Base-by-base conservation (phyloP, 306 rosid genomes). In the Lathyrus sativus region DNA sequence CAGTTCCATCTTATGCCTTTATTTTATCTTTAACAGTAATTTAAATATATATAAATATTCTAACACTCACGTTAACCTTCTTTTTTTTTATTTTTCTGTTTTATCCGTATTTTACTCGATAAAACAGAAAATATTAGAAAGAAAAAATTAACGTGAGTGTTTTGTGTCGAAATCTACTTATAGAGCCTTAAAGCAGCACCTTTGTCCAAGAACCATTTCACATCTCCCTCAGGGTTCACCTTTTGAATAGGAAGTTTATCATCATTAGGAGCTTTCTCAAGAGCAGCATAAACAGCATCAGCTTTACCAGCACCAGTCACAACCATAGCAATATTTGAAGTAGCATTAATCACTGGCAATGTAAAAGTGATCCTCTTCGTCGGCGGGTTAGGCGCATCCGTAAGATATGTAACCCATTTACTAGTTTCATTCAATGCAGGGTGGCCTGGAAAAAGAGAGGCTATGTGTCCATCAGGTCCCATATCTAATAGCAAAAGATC, bases 381-480 rank as follows among this genome's bases (percentile, higher is more conserved):
- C 6, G 97, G 97, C 0, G 95, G 95, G 15, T 78, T 85, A 1
- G 96, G 97, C 5, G 97, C 86, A 55, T 91, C 80, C 63, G 59
- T 80, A 7, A 89, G 75, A 74, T 31, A 81, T 38, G 91, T 79
- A 14, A 91, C 93, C 97, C 96, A 91, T 35, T 82, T 85, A 24
- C 72, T 56, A 12, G 73, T 75, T 78, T 91, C 97, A 2, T 74
- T 48, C 26, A 81, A 19, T 18, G 73, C 86, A 59, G 86, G 83
- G 62, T 89, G 85, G 8, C 87, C 87, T 4, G 91, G 96, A 76
- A 91, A 85, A 3, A 91, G 78, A 42, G 96, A 87, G 56, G 88
- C 97, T 26, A 91, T 78, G 4, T 89, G 96, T 17, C 97, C 97
- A 71, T 91, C 97, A n/a, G 91, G 89, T 41, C 97, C 97, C 96